Base-by-base conservation (phyloP, 139 green algal species). In the Desmodesmus armatus region DNA sequence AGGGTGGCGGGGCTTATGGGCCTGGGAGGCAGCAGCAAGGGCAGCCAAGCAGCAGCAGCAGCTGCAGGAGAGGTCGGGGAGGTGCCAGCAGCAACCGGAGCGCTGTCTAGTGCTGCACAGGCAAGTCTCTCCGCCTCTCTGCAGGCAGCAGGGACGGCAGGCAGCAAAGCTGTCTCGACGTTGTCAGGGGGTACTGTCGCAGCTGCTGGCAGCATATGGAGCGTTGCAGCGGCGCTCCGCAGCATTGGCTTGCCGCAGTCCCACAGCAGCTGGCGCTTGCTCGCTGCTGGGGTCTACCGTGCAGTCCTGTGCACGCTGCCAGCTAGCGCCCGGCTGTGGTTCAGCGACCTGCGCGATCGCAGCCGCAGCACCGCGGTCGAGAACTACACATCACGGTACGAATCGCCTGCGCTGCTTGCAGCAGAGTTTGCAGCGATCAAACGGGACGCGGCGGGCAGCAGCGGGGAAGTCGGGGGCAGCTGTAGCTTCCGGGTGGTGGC, bases 261-360 rank as follows among this genome's bases (percentile, higher is more conserved):
- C 19, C 71, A 81, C 78, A 37, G 47, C 29, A 53, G 41, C 31
- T 87, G 82, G 69, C 79, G 21, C 19, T 67, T 81, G 66, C 69
- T 81, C 21, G 69, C 35, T 49, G 65, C 66, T n/a, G 71, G 41
- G 15, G 2, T 79, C 67, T 98, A 95, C 81, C 85, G 88, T 0
- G 90, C 75, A 0, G 87, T 95, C 39, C 91, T 99, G 82, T 86
- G 84, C 17, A 79, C 80, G 27, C 87, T 99, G 80, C 97, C 97
- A 9, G 94, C 94, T 19, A 92, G 85, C 19, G 92, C 91, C 0
- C 76, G 96, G 17, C 77, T 90, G 53, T 99, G 97, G 95, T 98
- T 97, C 85, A 78, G 83, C 2, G 95, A 95, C 81, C 81, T 99
- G 82, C 84, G 92, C 0, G 92, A 97, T 82, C 82, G 90, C 0